Conservation (phyloP, 768 basidiomycete species). For the Pleurotus tuber-regium region DNA sequence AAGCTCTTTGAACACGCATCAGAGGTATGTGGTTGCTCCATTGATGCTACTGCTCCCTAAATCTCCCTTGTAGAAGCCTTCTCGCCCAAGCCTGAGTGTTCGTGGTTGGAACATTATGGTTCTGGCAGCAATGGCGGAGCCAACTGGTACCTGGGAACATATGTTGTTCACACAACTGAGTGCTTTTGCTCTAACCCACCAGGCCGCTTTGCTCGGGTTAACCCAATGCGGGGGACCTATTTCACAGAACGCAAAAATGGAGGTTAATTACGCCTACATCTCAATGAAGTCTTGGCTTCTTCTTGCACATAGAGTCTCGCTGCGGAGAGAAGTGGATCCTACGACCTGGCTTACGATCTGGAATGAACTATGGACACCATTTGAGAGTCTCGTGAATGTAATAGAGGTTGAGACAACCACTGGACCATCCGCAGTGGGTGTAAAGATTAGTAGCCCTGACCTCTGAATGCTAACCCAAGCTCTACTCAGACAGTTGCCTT, state of each 20-base stretch:
- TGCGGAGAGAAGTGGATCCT: slow-evolving; percentile 25
- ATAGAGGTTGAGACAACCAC: slow-evolving; percentile 47
- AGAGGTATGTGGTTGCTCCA: slow-evolving; percentile 37
- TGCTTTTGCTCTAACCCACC: slow-evolving; percentile 47
- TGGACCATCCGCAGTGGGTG: slow-evolving; percentile 38
- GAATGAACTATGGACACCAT: slow-evolving; percentile 78
- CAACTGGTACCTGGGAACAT: slow-evolving; percentile 30
- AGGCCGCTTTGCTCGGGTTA: slow-evolving; percentile 40
- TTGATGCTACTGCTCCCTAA: background rate
- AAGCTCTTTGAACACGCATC: slow-evolving; percentile 31
- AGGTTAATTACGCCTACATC: slow-evolving; percentile 68
- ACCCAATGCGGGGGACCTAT: slow-evolving; percentile 32
- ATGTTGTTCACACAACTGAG: slow-evolving; percentile 50
- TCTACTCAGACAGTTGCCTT: slow-evolving; percentile 47
- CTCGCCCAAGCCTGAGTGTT: slow-evolving; percentile 35
- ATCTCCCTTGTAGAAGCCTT: slow-evolving; percentile 27
- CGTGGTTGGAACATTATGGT: slow-evolving; percentile 67
- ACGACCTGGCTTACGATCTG: slow-evolving; percentile 46
- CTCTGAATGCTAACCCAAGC: slow-evolving; percentile 7
- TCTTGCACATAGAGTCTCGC: slow-evolving; percentile 41
- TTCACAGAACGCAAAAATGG: slow-evolving; percentile 45
- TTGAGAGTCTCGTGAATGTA: slow-evolving; percentile 49
- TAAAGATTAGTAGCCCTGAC: background rate
- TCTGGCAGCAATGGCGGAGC: slow-evolving; percentile 48
- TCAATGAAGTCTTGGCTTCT: slow-evolving; percentile 73